These are phyloP conservation scores for Hippophae rhamnoides DNA, from an alignment of 306 rosid species.

Conservation along the genomic window DNA sequence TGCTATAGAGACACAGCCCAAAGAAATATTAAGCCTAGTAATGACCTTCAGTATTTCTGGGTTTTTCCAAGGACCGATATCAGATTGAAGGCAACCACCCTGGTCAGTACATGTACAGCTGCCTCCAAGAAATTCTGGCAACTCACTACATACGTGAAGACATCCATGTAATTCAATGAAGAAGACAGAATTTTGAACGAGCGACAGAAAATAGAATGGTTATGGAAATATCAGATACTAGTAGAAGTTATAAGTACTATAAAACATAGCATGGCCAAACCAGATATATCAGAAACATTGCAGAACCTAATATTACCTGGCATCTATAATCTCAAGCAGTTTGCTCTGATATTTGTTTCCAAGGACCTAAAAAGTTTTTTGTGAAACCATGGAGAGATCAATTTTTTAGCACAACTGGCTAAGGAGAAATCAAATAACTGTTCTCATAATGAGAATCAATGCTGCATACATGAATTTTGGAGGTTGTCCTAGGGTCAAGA, in stretches of 20 bases:
- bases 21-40: constrained; percentile 5
- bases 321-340: constrained; percentile 81
- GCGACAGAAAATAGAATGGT: background rate
- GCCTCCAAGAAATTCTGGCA: constrained; percentile 96
- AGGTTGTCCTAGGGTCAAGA: too few species aligned
- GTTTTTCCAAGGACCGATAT: constrained; percentile 96
- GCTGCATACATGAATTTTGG: too few species aligned
- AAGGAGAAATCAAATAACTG: too few species aligned
- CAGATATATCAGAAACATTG: background rate
- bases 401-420: too few species aligned
- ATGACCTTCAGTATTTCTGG: constrained; percentile 83
- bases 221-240: background rate
- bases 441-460: too few species aligned
- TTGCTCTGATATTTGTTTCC: constrained; percentile 94
- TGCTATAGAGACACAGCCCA: constrained; percentile 1
- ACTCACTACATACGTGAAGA: constrained; percentile 56
- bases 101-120: constrained; percentile 77
- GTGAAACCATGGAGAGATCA: background rate
- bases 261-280: constrained; percentile 4
- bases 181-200: constrained; percentile 1
- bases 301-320: constrained; percentile 45
- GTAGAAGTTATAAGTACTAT: background rate
- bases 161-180: background rate
- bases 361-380: constrained; percentile 52
- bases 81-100: constrained; percentile 94